Conservation (phyloP, 345 rosid species). For the Linum usitatissimum region DNA sequence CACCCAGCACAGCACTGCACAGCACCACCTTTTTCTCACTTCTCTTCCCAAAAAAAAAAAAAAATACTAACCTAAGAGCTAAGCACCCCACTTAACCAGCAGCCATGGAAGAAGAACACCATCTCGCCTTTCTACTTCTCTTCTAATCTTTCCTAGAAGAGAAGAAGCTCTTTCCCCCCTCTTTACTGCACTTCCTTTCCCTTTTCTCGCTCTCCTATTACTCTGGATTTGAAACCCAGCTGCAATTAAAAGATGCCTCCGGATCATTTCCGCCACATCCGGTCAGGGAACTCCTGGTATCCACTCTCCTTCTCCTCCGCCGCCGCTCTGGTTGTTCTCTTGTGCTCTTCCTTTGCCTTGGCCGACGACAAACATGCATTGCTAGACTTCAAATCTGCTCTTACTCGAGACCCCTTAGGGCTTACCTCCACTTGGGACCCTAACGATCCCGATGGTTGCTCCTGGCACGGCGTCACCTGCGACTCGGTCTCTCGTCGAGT, state of each 20-base stretch:
- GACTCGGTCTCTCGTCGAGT: constrained; percentile 31
- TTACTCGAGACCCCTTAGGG: constrained; percentile 33
- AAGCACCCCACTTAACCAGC: neutral
- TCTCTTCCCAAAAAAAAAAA: neutral
- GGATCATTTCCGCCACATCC: neutral
- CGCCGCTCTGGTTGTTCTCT: neutral
- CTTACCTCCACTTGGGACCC: constrained; percentile 41
- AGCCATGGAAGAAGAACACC: neutral
- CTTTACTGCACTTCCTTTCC: neutral
- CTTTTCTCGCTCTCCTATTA: neutral
- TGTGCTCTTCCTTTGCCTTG: neutral
- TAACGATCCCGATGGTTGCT: constrained; percentile 27
- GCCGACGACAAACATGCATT: constrained; percentile 27
- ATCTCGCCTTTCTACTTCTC: neutral
- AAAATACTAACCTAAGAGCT: neutral
- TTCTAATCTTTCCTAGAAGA: neutral
- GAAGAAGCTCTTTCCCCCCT: neutral
- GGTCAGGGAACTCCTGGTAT: neutral
- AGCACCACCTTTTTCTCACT: neutral
- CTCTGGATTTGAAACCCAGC: neutral
- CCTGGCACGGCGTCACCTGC: constrained; percentile 36
- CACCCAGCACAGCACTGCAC: neutral
- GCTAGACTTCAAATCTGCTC: constrained; percentile 30
- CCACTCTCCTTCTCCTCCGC: neutral
- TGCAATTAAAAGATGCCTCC: neutral